Evolutionary conservation across 306 rosid genomes (phyloP).

Genomic region (Aeschynomene evenia): DNA sequence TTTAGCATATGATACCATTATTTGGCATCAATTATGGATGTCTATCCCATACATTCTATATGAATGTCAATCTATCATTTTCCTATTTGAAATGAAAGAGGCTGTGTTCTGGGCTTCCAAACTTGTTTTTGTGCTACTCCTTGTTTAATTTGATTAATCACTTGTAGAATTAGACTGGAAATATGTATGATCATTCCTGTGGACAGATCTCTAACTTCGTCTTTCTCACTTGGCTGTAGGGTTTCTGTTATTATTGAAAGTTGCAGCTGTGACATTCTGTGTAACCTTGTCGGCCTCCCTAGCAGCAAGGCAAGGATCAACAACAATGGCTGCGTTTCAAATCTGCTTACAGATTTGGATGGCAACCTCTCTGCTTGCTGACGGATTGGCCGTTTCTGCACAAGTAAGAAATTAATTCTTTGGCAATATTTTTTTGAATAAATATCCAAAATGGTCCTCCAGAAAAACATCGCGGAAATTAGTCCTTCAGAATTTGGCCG

Average conservation of each 20-base stretch:
- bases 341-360: conserved; percentile 91
- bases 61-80: too few relatives aligned
- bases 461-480: too few relatives aligned
- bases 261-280: conserved; percentile 77
- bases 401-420: conserved; percentile 50
- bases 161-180: background rate
- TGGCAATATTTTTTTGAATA: too few relatives aligned
- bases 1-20: too few relatives aligned
- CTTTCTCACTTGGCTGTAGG: conserved; percentile 40
- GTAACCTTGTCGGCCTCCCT: conserved; percentile 82
- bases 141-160: background rate
- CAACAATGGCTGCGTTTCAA: conserved; percentile 87
- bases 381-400: conserved; percentile 91
- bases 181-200: background rate
- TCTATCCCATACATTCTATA: too few relatives aligned
- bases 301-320: conserved; percentile 80
- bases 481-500: too few relatives aligned
- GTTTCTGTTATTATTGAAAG: conserved; percentile 66
- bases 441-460: too few relatives aligned
- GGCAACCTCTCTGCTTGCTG: conserved; percentile 82
- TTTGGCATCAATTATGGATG: too few relatives aligned
- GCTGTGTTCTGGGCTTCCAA: background rate
- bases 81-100: too few relatives aligned
- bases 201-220: background rate
- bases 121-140: background rate